These are phyloP conservation scores for Arthrobotrys conoides DNA, from an alignment of 2,329 filamentous ascomycete genomes.

Conservation along the genomic window DNA sequence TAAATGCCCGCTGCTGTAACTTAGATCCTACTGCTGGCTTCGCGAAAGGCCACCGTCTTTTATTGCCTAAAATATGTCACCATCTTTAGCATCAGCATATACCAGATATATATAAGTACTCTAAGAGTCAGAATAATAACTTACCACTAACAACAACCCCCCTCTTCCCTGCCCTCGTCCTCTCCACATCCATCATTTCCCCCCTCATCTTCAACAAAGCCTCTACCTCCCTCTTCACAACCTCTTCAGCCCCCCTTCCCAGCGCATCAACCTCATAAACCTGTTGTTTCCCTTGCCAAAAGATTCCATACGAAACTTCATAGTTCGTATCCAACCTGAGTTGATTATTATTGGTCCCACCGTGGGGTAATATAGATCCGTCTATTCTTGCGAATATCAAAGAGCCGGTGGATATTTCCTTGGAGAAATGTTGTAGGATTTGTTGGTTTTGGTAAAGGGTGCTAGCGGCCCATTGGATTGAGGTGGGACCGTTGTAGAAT, in stretches of 20 bases:
- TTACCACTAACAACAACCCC: background rate
- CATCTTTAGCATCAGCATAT: background rate
- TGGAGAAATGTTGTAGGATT: background rate
- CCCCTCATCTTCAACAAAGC: background rate
- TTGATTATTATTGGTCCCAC: background rate
- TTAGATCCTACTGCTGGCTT: too few relatives aligned
- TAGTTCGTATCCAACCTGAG: background rate
- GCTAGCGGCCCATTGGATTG: slow-evolving; percentile 23
- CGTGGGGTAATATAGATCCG: background rate
- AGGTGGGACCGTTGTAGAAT: background rate
- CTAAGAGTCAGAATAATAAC: background rate
- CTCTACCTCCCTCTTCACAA: background rate
- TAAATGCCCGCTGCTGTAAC: background rate
- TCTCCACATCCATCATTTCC: background rate
- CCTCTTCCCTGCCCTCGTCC: background rate
- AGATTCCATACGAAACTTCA: slow-evolving; percentile 3
- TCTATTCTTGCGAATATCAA: slow-evolving; percentile 7
- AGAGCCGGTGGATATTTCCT: background rate
- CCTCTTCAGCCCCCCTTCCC: background rate
- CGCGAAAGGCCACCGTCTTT: background rate
- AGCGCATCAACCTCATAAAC: slow-evolving; percentile 11
- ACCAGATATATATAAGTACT: background rate
- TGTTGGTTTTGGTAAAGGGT: slow-evolving; percentile 5
- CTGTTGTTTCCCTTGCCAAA: background rate
- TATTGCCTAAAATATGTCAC: background rate